These are phyloP conservation scores for Aaosphaeria pasadenensis DNA, from an alignment of 2,329 filamentous ascomycete species.

Conservation along the genomic window DNA sequence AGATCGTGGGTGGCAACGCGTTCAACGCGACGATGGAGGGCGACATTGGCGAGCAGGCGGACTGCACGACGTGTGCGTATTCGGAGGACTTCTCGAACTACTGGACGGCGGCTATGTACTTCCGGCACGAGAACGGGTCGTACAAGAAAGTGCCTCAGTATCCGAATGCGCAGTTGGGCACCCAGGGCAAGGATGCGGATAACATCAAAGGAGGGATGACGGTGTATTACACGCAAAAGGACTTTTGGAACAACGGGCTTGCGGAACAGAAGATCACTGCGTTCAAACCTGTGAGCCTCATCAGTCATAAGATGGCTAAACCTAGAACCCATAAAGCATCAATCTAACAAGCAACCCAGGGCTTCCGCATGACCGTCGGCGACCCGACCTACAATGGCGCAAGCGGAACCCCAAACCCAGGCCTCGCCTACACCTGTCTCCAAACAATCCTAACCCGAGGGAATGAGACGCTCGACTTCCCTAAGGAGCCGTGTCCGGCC, in stretches of 20 bases:
- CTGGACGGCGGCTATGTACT: slow-evolving; percentile 18
- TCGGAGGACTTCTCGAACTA: slow-evolving; percentile 14
- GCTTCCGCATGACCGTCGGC: slow-evolving; percentile 16
- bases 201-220: slow-evolving; percentile 13
- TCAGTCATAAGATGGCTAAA: not conserved
- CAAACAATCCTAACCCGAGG: slow-evolving; percentile 36
- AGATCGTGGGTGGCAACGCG: slow-evolving; percentile 14
- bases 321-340: not conserved
- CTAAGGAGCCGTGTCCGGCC: slow-evolving; percentile 46
- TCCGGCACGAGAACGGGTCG: slow-evolving; percentile 13
- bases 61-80: slow-evolving; percentile 10
- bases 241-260: slow-evolving; percentile 23
- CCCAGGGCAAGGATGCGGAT: not conserved
- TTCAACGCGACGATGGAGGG: slow-evolving; percentile 9
- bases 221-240: slow-evolving; percentile 14
- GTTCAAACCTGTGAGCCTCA: slow-evolving; percentile 8
- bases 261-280: slow-evolving; percentile 12
- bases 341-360: slow-evolving; percentile 2
- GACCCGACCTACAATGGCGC: slow-evolving; percentile 5
- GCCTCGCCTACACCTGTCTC: slow-evolving; percentile 32
- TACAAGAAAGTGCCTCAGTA: slow-evolving; percentile 12
- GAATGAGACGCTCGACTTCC: slow-evolving; percentile 6
- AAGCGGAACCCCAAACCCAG: not conserved
- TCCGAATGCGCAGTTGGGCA: slow-evolving; percentile 4
- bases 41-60: slow-evolving; percentile 4